These are phyloP conservation scores for Eurotiales sp. DNA, from an alignment of 2,329 filamentous ascomycete genomes.

Conservation along the genomic window DNA sequence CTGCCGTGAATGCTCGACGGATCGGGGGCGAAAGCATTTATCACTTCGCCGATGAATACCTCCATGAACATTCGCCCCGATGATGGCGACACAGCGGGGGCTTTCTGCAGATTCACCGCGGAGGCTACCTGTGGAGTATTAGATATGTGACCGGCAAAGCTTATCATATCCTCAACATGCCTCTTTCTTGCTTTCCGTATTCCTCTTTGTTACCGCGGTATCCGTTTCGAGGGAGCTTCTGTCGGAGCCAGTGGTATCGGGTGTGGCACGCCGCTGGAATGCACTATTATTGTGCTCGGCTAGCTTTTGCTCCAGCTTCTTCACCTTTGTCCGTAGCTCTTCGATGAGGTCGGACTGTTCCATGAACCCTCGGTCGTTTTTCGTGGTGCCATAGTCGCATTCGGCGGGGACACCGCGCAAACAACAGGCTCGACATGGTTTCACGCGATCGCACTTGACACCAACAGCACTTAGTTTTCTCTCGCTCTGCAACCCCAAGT, in stretches of 20 bases:
- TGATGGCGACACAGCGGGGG: constrained; percentile 16
- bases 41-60: constrained; percentile 23
- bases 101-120: constrained; percentile 14
- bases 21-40: constrained; percentile 22
- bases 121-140: neutral
- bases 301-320: constrained; percentile 20
- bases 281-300: constrained; percentile 12
- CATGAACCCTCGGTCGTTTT: constrained; percentile 28
- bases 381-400: constrained; percentile 29
- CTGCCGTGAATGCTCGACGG: constrained; percentile 16
- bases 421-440: constrained; percentile 29
- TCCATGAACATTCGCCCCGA: constrained; percentile 21
- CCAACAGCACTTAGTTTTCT: neutral
- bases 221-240: neutral
- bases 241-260: neutral
- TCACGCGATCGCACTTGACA: constrained; percentile 26
- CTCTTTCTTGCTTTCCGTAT: neutral
- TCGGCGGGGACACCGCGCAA: constrained; percentile 27
- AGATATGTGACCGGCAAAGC: neutral
- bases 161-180: neutral
- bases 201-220: neutral
- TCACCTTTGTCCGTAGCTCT: constrained; percentile 21
- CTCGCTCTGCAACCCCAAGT: too few species aligned
- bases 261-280: neutral
- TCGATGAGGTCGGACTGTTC: constrained; percentile 27